Base-by-base conservation (phyloP, 164 flowering plant species). In the Umbellularia californica region DNA sequence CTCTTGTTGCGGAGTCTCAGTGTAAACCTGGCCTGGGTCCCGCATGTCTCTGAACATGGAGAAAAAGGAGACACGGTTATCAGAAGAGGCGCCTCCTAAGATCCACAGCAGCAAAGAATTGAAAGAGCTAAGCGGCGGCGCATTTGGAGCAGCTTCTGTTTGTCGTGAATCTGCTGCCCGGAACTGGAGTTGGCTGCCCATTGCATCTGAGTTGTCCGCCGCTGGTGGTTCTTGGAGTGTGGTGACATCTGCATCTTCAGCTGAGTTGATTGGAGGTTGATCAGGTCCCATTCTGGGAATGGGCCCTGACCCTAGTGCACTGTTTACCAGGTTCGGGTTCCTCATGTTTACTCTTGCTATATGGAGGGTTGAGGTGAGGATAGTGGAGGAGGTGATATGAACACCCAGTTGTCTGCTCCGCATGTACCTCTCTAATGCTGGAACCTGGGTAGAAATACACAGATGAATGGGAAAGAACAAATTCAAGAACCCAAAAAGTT, bases 331-430 rank as follows among this genome's bases (percentile, higher is more conserved):
- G 62, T 74, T 84, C 20, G 85, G 78, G 75, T 81, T 91, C 75
- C 97, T 83, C 47, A 88, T 87, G 82, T 92, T 93, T 74, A 95
- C 76, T 75, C 98, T 85, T 50, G 99, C 89, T 73, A 95, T 95
- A 80, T 92, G 99, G 65, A 95, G 72, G n/a, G 99, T 92, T 2
- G 99, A 95, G 15, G 99, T 97, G 52, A 95, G 96, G 77, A 95
- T 85, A 58, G 98, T 90, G 5, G 98, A 95, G 11, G 99, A 93
- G 27, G 96, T 93, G 62, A 93, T 90, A 69, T 90, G 97, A 85
- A 90, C 90, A 79, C 91, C 93, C 15, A 95, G 92, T 65, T 92
- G 97, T 35, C 92, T 83, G 65, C 87, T 87, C 80, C 86, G 90
- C 88, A 92, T 84, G 75, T 92, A 93, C 80, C 97, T 88, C 80